A percentile compares a stretch with the other conserved stretches of the same genome.
phyloP scores from a whole-genome alignment of 1,284 basidiomycete species.

The Ustilago cynodontis region DNA sequence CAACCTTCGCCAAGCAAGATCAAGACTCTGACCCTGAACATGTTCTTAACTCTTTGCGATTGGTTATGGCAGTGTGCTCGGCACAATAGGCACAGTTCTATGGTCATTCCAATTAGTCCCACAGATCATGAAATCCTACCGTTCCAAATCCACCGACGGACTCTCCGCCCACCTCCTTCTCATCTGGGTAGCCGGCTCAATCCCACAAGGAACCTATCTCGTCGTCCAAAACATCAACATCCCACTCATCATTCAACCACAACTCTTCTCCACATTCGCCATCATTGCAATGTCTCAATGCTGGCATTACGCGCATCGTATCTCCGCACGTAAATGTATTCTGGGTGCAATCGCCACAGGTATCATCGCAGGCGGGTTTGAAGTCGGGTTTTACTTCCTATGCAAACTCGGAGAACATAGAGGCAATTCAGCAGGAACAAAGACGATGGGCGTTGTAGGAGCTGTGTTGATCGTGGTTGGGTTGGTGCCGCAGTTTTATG shows the following conservation, averaged over 20 bases:
- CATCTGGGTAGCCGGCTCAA: constrained; percentile 77
- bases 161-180: constrained; percentile 80
- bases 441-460: constrained; percentile 78
- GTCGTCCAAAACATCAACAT: constrained; percentile 79
- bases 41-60: neutral
- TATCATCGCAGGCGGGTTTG: constrained; percentile 74
- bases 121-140: constrained; percentile 78
- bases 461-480: constrained; percentile 77
- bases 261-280: constrained; percentile 77
- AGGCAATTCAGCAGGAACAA: constrained; percentile 73
- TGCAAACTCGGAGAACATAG: constrained; percentile 72
- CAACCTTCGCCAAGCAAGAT: neutral
- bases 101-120: constrained; percentile 81
- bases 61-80: constrained; percentile 23
- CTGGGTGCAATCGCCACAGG: constrained; percentile 71
- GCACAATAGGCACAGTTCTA: constrained; percentile 73
- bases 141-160: constrained; percentile 79
- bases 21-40: neutral
- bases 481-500: constrained; percentile 76
- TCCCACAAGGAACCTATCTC: constrained; percentile 79
- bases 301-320: constrained; percentile 74
- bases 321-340: constrained; percentile 70
- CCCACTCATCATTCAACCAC: constrained; percentile 79
- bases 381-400: constrained; percentile 75
- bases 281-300: constrained; percentile 76